Evolutionary conservation across 768 basidiomycete species (phyloP).

Genomic region (Scleroderma bovista): DNA sequence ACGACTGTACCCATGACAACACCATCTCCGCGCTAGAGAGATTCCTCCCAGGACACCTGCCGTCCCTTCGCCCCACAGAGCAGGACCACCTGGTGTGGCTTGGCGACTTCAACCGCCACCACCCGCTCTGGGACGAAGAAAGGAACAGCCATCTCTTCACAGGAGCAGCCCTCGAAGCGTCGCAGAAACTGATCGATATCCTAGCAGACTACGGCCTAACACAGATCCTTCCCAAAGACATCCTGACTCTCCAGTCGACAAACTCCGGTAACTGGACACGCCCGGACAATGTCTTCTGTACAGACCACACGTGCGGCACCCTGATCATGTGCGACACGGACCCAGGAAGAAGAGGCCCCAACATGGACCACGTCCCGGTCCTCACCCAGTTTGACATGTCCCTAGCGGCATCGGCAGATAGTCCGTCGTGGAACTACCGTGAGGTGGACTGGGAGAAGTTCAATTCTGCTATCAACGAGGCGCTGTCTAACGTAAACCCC

Average conservation of each 20-base stretch:
- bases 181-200: slow-evolving; percentile 1
- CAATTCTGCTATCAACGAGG: not conserved
- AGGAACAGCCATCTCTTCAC: slow-evolving; percentile 8
- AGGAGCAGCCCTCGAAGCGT: not conserved
- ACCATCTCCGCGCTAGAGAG: not conserved
- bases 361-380: not conserved
- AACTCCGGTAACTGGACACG: slow-evolving; percentile 4
- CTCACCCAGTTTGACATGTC: not conserved
- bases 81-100: slow-evolving; percentile 16
- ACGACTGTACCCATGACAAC: not conserved
- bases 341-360: not conserved
- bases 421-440: not conserved
- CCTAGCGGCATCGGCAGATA: not conserved
- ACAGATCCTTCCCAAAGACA: slow-evolving; percentile 1
- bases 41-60: not conserved
- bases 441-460: slow-evolving; percentile 1
- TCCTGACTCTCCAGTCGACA: not conserved
- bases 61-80: not conserved
- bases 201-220: slow-evolving; percentile 5
- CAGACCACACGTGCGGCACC: not conserved
- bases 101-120: slow-evolving; percentile 23
- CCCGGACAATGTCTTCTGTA: slow-evolving; percentile 10
- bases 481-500: not conserved
- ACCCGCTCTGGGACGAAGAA: slow-evolving; percentile 18
- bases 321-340: too few species aligned